These are phyloP conservation scores for Nannizziopsis arthrosporioides DNA, from an alignment of 2,329 filamentous ascomycete genomes.

Conservation along the genomic window DNA sequence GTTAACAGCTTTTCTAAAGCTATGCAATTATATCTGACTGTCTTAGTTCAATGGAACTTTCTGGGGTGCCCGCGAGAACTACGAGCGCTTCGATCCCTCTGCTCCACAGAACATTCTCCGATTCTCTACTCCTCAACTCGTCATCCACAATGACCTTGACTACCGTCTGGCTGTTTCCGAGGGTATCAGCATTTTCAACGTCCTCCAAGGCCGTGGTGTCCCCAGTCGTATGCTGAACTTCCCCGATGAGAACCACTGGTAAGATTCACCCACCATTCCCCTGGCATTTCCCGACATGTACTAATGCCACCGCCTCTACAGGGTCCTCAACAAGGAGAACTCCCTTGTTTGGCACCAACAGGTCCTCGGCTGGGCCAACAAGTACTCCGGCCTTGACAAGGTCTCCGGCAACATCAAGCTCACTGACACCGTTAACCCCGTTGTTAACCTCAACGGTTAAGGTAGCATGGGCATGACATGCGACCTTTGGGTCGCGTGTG, in stretches of 20 bases:
- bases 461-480: neutral
- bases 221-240: conserved; percentile 68
- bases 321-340: conserved; percentile 81
- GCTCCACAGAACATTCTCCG: conserved; percentile 46
- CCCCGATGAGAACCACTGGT: conserved; percentile 58
- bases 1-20: conserved; percentile 6
- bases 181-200: conserved; percentile 68
- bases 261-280: neutral
- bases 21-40: conserved; percentile 8
- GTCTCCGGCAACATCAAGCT: conserved; percentile 23
- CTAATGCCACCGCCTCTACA: conserved; percentile 11
- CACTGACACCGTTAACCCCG: conserved; percentile 24
- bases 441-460: conserved; percentile 19
- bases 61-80: conserved; percentile 48
- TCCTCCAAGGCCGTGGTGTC: conserved; percentile 60
- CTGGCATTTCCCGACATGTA: neutral
- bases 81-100: conserved; percentile 57
- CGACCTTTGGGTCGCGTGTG: neutral
- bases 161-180: conserved; percentile 76
- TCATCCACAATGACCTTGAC: conserved; percentile 76
- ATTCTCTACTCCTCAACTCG: conserved; percentile 71
- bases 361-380: conserved; percentile 61
- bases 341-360: conserved; percentile 78
- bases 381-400: conserved; percentile 32
- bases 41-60: conserved; percentile 37